Evolutionary conservation across 2,329 filamentous ascomycete genomes (phyloP).

Genomic region (Stachybotrys echinatus): DNA sequence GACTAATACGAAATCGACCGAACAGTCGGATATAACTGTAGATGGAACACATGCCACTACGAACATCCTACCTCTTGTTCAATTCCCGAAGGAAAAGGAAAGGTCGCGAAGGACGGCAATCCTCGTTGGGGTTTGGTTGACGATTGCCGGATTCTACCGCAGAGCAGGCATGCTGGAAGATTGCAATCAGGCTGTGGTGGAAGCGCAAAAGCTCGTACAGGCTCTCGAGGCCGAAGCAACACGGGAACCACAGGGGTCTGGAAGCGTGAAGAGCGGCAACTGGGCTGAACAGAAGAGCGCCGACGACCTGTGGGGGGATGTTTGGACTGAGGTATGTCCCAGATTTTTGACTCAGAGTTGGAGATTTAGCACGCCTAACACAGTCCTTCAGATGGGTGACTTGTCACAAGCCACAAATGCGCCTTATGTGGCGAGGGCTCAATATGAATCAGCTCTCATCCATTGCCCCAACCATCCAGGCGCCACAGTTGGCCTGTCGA

Average conservation of each 20-base stretch:
- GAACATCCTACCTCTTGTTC: slow-evolving; percentile 44
- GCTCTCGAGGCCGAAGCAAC: slow-evolving; percentile 63
- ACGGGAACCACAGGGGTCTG: slow-evolving; percentile 55
- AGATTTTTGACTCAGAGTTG: not conserved
- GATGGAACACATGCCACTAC: slow-evolving; percentile 39
- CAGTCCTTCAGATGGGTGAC: slow-evolving; percentile 54
- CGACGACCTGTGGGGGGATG: slow-evolving; percentile 79
- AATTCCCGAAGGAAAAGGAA: slow-evolving; percentile 50
- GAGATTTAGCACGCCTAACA: slow-evolving; percentile 7
- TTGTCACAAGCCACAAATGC: slow-evolving; percentile 57
- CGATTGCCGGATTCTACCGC: slow-evolving; percentile 83
- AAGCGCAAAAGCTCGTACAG: slow-evolving; percentile 73
- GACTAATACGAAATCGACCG: slow-evolving; percentile 31
- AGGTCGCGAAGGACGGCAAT: slow-evolving; percentile 44
- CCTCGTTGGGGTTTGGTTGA: slow-evolving; percentile 80
- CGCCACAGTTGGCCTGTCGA: slow-evolving; percentile 77
- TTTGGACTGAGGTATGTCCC: slow-evolving; percentile 68
- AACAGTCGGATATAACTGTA: slow-evolving; percentile 31
- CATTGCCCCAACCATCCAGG: slow-evolving; percentile 74
- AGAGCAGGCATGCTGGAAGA: slow-evolving; percentile 77
- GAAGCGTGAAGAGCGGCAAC: slow-evolving; percentile 52
- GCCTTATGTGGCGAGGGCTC: slow-evolving; percentile 64
- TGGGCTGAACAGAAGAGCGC: slow-evolving; percentile 81
- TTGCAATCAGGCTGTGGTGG: slow-evolving; percentile 70
- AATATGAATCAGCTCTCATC: slow-evolving; percentile 78